These are phyloP conservation scores for Neofusicoccum laricinum DNA, from an alignment of 2,329 filamentous ascomycete genomes.

Conservation along the genomic window DNA sequence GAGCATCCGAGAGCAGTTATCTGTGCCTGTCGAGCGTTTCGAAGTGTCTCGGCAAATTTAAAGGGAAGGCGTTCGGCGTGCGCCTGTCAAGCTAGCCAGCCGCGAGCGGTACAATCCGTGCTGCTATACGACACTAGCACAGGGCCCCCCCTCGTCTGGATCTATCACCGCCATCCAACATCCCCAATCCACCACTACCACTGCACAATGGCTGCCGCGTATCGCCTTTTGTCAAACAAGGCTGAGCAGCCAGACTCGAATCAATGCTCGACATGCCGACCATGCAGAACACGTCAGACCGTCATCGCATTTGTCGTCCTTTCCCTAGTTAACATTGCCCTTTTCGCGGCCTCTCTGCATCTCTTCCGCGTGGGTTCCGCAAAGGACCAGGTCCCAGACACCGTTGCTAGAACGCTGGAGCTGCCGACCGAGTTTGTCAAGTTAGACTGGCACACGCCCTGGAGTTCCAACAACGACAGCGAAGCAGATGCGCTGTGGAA, in stretches of 20 bases:
- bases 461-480: slow-evolving; percentile 3
- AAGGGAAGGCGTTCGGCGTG: no score
- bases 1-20: no score
- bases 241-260: neutral
- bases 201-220: neutral
- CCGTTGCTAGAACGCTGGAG: neutral
- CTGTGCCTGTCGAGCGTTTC: no score
- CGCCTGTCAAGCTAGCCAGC: no score
- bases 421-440: neutral
- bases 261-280: neutral
- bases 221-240: neutral
- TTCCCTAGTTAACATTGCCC: neutral
- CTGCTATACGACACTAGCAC: no score
- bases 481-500: neutral
- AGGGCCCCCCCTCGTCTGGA: no score
- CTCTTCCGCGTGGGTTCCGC: neutral
- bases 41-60: no score
- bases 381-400: neutral
- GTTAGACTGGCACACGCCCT: neutral
- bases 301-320: neutral
- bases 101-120: no score
- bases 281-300: neutral
- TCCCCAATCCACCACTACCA: neutral
- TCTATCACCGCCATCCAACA: neutral
- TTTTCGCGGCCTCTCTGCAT: neutral